Evolutionary conservation across 2,329 filamentous ascomycete genomes (phyloP), one percentile per base, ranked within the genome.

Genomic region (Penicillium sp.): DNA sequence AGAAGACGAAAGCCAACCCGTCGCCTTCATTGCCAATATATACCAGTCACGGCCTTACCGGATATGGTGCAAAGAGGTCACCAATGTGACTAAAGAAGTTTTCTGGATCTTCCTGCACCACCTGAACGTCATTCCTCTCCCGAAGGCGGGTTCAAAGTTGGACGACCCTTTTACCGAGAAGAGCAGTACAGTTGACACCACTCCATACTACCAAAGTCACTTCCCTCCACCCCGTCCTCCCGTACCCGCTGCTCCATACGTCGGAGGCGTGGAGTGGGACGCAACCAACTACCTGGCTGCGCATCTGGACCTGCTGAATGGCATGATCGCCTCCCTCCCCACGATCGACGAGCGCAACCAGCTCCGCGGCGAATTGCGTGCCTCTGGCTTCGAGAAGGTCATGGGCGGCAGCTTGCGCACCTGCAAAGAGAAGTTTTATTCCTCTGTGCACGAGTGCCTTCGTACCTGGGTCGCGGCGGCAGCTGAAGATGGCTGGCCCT

Each of bases 61-160:
- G 27, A 84, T 96, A 2, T 99, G 93, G 93, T 91, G 88, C 74
- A 94, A 92, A 71, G 94, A 99, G 74, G 85, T 93, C 15, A 87
- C 87, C 53, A 92, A 89, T 63, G 93, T 97, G 41, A 96, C 92
- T 34, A 97, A 97, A 72, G 93, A 99, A 71, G 93, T 97, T 23
- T 99, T 99, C 70, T 99, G 93, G 93, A 97, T 97, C 68, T 99
- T 97, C 76, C 80, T 97, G 47, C 93, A 97, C 73, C 89, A 96
- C 62, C 80, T 96, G 51, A 97, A 97, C 64, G 87, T 97, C 39
- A 83, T 97, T 30, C 82, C 90, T 26, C 61, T 74, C 49, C 55
- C 67, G 46, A 65, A 72, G 40, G 59, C 65, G 18, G 65, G 67
- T 6, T 51, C 65, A 41, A 62, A 70, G 32, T 63, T 66, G 20